Percentiles rank a stretch among this genome's conserved stretches.
Evolutionary conservation across 768 basidiomycete species (phyloP).

Genomic region (Guyanaporus albipodus): DNA sequence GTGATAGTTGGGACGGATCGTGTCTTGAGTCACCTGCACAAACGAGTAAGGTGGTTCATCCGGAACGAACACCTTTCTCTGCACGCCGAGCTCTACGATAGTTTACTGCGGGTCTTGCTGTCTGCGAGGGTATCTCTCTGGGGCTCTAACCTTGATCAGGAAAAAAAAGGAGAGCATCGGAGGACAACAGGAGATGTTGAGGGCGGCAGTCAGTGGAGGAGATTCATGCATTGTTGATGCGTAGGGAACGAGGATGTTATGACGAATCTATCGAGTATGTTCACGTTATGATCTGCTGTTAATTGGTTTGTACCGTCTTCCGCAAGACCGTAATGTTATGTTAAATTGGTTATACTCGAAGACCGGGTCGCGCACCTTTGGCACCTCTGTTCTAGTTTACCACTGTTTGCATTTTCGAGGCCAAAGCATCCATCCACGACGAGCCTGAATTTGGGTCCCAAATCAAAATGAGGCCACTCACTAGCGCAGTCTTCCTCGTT

Average conservation of each 20-base stretch:
- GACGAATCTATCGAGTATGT: conserved; percentile 19
- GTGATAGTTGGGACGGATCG: conserved; percentile 2
- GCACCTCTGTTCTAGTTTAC: too few species aligned
- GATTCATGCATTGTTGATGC: conserved; percentile 6
- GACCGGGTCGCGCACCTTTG: not conserved
- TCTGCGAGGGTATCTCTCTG: not conserved
- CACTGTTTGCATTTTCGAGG: not conserved
- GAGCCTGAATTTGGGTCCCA: not conserved
- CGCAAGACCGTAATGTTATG: conserved; percentile 28
- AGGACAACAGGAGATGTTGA: not conserved
- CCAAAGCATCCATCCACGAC: not conserved
- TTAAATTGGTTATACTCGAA: conserved; percentile 15
- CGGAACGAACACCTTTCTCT: conserved; percentile 15
- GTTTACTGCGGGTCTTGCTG: not conserved
- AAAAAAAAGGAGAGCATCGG: not conserved
- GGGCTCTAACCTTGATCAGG: not conserved
- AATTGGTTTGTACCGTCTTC: conserved; percentile 30
- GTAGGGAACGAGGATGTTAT: conserved; percentile 2
- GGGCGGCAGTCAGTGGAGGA: too few species aligned
- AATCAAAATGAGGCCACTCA: conserved; percentile 13
- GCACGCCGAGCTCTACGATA: conserved; percentile 19
- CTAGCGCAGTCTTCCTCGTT: conserved; percentile 12
- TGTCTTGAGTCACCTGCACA: conserved; percentile 3
- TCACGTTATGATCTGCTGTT: conserved; percentile 29
- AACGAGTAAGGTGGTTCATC: conserved; percentile 6